Conservation (phyloP, 805 yeast genomes). For the Candida nonsorbophila region DNA sequence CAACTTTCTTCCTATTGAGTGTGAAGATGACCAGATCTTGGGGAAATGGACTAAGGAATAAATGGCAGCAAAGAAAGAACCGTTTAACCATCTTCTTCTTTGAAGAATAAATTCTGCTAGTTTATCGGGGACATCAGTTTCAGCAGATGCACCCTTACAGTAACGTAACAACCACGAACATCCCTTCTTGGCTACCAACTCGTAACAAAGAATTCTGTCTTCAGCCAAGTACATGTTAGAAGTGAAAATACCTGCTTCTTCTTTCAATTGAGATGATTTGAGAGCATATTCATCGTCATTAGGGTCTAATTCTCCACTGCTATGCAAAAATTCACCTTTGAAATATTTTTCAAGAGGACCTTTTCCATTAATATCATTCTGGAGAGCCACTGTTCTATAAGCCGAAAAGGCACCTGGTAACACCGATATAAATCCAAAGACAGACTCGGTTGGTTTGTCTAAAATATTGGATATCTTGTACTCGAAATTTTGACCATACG, state of each 20-base stretch:
- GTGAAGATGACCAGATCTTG: conserved; percentile 51
- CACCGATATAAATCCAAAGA: conserved; percentile 60
- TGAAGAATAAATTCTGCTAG: conserved; percentile 60
- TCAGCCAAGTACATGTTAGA: conserved; percentile 69
- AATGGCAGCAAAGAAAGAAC: conserved; percentile 63
- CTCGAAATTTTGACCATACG: conserved; percentile 63
- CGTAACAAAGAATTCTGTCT: conserved; percentile 63
- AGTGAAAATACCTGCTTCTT: conserved; percentile 52
- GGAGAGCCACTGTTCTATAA: conserved; percentile 53
- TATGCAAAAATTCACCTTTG: conserved; percentile 58
- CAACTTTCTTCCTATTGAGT: conserved; percentile 44
- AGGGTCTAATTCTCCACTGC: conserved; percentile 54
- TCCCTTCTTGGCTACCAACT: conserved; percentile 52
- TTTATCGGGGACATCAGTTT: conserved; percentile 63
- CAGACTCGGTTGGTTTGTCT: conserved; percentile 62
- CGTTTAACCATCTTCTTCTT: conserved; percentile 66
- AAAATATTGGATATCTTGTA: conserved; percentile 63
- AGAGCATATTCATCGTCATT: conserved; percentile 45
- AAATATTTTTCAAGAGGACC: conserved; percentile 64
- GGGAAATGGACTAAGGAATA: conserved; percentile 52
- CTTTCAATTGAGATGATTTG: conserved; percentile 29
- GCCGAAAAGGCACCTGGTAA: conserved; percentile 70
- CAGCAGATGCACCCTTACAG: conserved; percentile 59
- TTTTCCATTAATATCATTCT: conserved; percentile 46
- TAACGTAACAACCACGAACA: conserved; percentile 59